Percentiles rank a stretch among this genome's conserved stretches.
phyloP scores from a whole-genome alignment of 2,329 filamentous ascomycete species.

The Torrubiella hemipterigena region DNA sequence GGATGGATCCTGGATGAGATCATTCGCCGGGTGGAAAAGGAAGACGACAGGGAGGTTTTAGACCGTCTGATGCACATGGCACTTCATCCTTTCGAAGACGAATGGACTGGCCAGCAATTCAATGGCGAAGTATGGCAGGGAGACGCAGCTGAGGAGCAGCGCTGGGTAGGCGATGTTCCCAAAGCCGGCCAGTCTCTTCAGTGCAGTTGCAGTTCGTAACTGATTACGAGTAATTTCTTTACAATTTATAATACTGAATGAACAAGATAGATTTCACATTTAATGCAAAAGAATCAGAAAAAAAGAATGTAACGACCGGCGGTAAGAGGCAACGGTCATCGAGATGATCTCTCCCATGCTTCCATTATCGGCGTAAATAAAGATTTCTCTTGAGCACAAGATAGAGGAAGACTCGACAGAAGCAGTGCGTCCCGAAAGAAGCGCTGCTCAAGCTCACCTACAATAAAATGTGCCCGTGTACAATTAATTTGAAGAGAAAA shows the following conservation, averaged over 20 bases:
- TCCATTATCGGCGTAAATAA: conserved; percentile 55
- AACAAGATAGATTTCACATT: not conserved
- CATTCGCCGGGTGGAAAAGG: conserved; percentile 78
- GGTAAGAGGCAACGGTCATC: conserved; percentile 58
- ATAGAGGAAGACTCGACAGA: conserved; percentile 60
- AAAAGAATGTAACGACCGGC: conserved; percentile 54
- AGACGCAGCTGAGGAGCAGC: conserved; percentile 61
- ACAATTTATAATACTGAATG: not conserved
- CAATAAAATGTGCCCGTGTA: conserved; percentile 61
- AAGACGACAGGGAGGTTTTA: conserved; percentile 69
- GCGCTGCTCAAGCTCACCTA: conserved; percentile 50
- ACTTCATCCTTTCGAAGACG: conserved; percentile 72
- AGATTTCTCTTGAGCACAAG: conserved; percentile 52
- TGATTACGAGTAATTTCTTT: too few species aligned
- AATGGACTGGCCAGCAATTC: conserved; percentile 46
- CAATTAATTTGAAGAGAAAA: conserved; percentile 40
- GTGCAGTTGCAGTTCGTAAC: conserved; percentile 85
- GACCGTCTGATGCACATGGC: conserved; percentile 71
- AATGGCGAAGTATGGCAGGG: conserved; percentile 38
- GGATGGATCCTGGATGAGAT: conserved; percentile 91
- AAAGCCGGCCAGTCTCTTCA: conserved; percentile 69
- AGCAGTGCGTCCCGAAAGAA: conserved; percentile 26
- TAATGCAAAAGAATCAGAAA: conserved; percentile 1
- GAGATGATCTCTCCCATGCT: conserved; percentile 52
- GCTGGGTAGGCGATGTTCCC: conserved; percentile 81